Evolutionary conservation across 1,139 yeast genomes (phyloP).

Genomic region (Suhomyces bokatorum): DNA sequence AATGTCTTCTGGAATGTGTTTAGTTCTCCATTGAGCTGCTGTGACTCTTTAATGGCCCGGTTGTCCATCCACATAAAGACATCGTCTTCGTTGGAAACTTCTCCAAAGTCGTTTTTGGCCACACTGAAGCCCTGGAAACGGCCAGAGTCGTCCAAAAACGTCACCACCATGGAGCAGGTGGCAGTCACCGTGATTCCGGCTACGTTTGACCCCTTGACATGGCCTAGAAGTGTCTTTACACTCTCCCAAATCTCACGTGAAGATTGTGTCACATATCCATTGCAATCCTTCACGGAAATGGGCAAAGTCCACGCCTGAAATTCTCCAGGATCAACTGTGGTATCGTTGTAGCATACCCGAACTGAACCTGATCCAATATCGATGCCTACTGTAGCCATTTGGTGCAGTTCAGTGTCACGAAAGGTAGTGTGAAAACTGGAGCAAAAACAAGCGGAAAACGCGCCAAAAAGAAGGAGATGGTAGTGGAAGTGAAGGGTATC

Average conservation of each 20-base stretch:
- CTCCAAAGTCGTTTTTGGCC: constrained; percentile 1
- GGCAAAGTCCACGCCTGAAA: constrained; percentile 7
- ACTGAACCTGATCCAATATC: constrained; percentile 59
- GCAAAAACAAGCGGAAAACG: neutral
- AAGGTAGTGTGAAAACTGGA: neutral
- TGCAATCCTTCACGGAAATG: constrained; percentile 20
- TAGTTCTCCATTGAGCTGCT: constrained; percentile 27
- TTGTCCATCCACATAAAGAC: constrained; percentile 63
- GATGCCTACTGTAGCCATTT: constrained; percentile 37
- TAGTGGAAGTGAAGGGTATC: too few relatives aligned
- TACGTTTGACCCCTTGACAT: neutral
- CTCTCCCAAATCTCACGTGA: constrained; percentile 35
- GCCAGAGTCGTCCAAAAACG: constrained; percentile 21
- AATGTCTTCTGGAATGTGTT: neutral
- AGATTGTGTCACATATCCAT: constrained; percentile 39
- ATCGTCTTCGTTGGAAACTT: constrained; percentile 28
- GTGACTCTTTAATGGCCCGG: constrained; percentile 37
- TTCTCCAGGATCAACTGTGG: neutral
- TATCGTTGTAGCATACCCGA: constrained; percentile 29
- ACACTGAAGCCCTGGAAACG: neutral
- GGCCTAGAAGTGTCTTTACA: constrained; percentile 6
- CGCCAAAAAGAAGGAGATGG: neutral
- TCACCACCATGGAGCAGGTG: constrained; percentile 56
- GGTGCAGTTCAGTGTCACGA: neutral
- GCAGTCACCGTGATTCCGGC: constrained; percentile 38